Base-by-base conservation (phyloP, 2,329 filamentous ascomycete species). In the Pyricularia grisea region DNA sequence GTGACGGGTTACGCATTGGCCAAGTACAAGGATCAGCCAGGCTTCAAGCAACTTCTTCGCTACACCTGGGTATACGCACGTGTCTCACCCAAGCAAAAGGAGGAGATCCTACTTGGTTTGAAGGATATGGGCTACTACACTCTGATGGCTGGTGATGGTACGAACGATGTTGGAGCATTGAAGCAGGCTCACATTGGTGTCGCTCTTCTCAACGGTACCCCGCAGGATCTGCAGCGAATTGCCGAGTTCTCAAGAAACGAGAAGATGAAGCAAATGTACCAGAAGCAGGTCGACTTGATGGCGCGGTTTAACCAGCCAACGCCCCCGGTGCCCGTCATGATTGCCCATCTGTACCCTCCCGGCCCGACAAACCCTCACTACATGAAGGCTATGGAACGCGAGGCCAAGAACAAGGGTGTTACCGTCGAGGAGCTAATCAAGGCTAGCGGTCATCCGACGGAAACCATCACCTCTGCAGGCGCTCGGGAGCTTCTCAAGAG, bases 141-240 rank as follows among this genome's bases (percentile, higher is more conserved):
- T 33, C 87, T 99, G 71, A 99, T 99, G 95, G 96, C 94, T 74
- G 95, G 95, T 79, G 95, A 99, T 76, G 95, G 95, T 72, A 99
- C 95, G 69, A 99, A 99, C 79, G 95, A 99, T 76, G 95, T 99
- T 69, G 95, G 95, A 72, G 95, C 95, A 64, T 83, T 99, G 76
- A 99, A 99, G 84, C 95, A 99, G 81, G 95, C 95, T 60, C 95
- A 99, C 77, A 93, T 99, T 72, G 95, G 95, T 80, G 92, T 99
- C 72, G 95, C 95, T 27, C 88, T 99, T 67, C 88, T 99, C 73
- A 99, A 99, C 79, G 95, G 95, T 72, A 96, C 94, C 1, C 90
- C 89, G 73, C 92, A 98, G 27, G 95, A 98, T 77, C 86, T 99
- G 68, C 90, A 89, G 69, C 93, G 90, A 78, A 99, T 99, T 74